Percentiles rank a stretch among this genome's conserved stretches.
Evolutionary conservation across 352 stramenopile species (phyloP).

Genomic region (Pythium dissimile): DNA sequence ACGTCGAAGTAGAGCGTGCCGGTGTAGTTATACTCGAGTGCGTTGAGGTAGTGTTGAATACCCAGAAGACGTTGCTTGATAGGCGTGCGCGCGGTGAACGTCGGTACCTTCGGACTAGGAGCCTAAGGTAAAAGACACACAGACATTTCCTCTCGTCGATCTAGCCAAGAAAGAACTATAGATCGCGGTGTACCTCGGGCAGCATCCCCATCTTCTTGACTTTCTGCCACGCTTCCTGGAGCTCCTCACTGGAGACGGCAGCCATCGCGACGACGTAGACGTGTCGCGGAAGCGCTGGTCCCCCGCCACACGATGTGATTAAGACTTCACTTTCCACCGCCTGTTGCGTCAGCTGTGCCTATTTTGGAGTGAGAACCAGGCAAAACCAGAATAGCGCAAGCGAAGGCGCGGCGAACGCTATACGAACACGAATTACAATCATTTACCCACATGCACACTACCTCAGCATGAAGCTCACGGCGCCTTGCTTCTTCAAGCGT

Average conservation of each 20-base stretch:
- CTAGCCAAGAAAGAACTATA: not conserved
- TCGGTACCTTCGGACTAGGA: conserved; percentile 55
- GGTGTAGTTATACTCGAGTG: conserved; percentile 87
- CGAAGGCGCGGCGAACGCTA: not conserved
- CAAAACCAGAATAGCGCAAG: conserved; percentile 1
- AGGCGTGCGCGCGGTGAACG: conserved; percentile 44
- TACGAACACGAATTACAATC: not conserved
- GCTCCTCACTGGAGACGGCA: conserved; percentile 53
- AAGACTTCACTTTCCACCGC: not conserved
- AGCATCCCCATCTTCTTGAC: conserved; percentile 54
- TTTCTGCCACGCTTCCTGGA: conserved; percentile 66
- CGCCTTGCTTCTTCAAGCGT: conserved; percentile 74
- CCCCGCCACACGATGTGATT: not conserved
- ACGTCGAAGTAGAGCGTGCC: conserved; percentile 83
- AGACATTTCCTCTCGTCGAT: too few species aligned
- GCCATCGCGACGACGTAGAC: conserved; percentile 32
- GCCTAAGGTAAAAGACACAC: conserved; percentile 26
- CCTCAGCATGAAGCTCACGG: conserved; percentile 84
- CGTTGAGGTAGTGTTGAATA: conserved; percentile 67
- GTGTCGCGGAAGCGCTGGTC: not conserved
- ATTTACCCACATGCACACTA: conserved; percentile 13
- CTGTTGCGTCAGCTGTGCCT: too few species aligned
- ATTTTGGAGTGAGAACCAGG: conserved; percentile 7
- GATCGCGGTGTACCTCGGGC: conserved; percentile 32
- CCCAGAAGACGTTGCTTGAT: conserved; percentile 54